Base-by-base conservation (phyloP, 495 filamentous ascomycete species). In the Hypoxylon intermedium region DNA sequence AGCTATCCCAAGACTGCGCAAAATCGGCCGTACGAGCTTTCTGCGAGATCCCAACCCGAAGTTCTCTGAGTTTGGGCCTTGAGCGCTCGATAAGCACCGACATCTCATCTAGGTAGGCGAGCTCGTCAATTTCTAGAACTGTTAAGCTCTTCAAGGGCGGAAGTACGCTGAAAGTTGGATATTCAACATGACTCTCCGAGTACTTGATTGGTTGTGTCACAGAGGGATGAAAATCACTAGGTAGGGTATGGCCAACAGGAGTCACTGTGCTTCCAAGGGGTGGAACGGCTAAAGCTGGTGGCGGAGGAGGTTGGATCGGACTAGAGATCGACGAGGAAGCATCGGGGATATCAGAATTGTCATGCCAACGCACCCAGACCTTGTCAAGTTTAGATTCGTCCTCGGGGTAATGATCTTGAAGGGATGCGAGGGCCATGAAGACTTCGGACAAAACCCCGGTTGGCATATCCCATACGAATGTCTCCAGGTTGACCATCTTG, bases 391-490 rank as follows among this genome's bases (percentile, higher is more conserved):
- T 87, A 65, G 87, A 85, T 20, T 87, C 79, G 45, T 82, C 76
- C 12, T 81, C 77, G n/a, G 82, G 70, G 11, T 81, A 75, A 38
- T 85, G 75, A 61, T 87, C 82, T 21, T 85, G 87, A 18, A 94
- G 77, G 0, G 89, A 93, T 0, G 87, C 81, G 34, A 97, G 79
- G 18, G 93, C 87, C 66, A 92, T 82, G 82, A 93, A 98, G 23
- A 95, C 87, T 63, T 96, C 91, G 43, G 92, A 83, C 34, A 93
- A 74, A 19, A 97, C 88, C 0, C 93, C 93, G 0, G 92, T 96
- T 0, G 92, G 91, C 93, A 96, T 96, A 69, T 98, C 93, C 93
- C 93, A 98, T 9, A 92, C 78, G 65, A 98, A 98, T 0, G 86
- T 87, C 72, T 98, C 92, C 15, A 98, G 82, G 60, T 92, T 92